Evolutionary conservation across 306 rosid genomes (phyloP).

Genomic region (Acacia confusa): DNA sequence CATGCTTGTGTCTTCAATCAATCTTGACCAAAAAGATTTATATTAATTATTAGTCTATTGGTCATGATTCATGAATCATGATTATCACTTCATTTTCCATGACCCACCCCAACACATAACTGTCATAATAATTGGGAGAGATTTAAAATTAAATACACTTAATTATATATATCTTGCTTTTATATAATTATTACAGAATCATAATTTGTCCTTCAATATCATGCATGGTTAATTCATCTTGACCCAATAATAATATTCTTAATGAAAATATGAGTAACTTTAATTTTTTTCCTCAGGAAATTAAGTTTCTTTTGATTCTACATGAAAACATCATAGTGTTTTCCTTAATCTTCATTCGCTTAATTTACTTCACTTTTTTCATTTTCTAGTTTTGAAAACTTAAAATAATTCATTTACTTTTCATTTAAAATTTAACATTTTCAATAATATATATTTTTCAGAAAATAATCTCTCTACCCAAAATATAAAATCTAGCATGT

Average conservation of each 20-base stretch:
- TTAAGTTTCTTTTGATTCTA: neutral
- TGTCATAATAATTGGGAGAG: constrained; percentile 13
- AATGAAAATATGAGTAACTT: neutral
- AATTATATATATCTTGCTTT: no score
- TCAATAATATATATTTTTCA: no score
- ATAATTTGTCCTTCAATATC: neutral
- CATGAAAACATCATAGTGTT: neutral
- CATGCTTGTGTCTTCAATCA: constrained; percentile 45
- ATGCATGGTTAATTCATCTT: neutral
- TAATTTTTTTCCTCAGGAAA: neutral
- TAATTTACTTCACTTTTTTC: neutral
- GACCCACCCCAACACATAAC: constrained; percentile 34
- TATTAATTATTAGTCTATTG: constrained; percentile 28
- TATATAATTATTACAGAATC: no score
- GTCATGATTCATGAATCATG: constrained; percentile 40
- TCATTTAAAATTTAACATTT: no score
- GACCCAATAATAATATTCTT: neutral
- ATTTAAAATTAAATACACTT: no score
- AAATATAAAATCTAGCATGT: no score
- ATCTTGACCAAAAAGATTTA: constrained; percentile 41
- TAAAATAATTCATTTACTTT: no score
- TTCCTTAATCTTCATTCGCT: neutral
- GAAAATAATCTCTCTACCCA: no score
- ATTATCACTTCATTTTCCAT: constrained; percentile 37
- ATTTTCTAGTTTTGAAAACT: neutral